These are phyloP conservation scores for Sporothrix inflata DNA, from an alignment of 2,329 filamentous ascomycete species.

Conservation along the genomic window DNA sequence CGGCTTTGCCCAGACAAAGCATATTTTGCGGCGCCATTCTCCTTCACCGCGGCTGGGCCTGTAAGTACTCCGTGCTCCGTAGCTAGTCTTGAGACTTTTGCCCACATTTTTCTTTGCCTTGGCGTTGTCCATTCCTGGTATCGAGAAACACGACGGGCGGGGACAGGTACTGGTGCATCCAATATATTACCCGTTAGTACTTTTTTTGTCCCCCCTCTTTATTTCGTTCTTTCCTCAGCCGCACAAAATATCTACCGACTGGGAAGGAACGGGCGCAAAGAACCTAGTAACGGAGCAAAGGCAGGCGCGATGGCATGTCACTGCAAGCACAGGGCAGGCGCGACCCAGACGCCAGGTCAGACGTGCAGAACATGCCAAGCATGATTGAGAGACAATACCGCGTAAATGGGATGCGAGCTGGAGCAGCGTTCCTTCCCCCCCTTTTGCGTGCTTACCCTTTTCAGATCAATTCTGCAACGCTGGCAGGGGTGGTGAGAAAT, in stretches of 20 bases:
- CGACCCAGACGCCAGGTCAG: not conserved
- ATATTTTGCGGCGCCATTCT: too few species aligned
- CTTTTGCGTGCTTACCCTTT: not conserved
- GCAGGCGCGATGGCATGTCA: not conserved
- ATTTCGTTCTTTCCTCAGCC: not conserved
- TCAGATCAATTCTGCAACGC: not conserved
- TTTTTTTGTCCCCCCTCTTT: not conserved
- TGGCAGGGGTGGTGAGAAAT: slow-evolving; percentile 1
- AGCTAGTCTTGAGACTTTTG: too few species aligned
- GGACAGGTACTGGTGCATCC: too few species aligned
- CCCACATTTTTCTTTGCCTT: too few species aligned
- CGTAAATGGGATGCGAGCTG: not conserved
- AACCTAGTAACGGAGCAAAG: not conserved
- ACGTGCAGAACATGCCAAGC: not conserved
- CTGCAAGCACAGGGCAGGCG: not conserved
- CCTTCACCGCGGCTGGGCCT: too few species aligned
- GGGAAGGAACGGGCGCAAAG: not conserved
- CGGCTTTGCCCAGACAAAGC: too few species aligned
- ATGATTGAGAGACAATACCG: not conserved
- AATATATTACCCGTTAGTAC: too few species aligned
- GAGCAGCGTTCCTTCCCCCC: not conserved
- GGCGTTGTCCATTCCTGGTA: too few species aligned
- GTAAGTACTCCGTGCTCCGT: too few species aligned
- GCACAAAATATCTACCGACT: not conserved
- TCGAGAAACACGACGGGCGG: too few species aligned